These are phyloP conservation scores for Lepidium didymum DNA, from an alignment of 345 rosid genomes.

Conservation along the genomic window DNA sequence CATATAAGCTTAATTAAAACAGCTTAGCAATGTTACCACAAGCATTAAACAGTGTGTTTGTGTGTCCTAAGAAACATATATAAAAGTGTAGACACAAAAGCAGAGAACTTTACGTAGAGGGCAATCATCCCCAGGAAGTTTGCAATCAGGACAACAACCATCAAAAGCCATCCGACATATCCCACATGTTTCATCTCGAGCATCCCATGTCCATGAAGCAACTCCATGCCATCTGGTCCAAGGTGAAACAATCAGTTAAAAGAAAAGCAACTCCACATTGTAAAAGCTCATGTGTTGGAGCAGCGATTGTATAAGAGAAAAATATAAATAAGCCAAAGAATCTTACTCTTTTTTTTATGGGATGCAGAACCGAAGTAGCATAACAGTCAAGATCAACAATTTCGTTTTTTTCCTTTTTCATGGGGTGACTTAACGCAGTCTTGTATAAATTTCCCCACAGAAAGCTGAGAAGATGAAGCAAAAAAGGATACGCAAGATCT, in stretches of 20 bases:
- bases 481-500: slow-evolving; percentile 60
- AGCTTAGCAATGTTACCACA: background rate
- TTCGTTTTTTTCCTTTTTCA: background rate
- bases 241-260: background rate
- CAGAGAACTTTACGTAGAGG: slow-evolving; percentile 54
- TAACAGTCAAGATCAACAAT: slow-evolving; percentile 28
- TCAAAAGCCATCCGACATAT: slow-evolving; percentile 95
- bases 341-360: slow-evolving; percentile 29
- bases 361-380: background rate
- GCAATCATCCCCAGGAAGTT: slow-evolving; percentile 87
- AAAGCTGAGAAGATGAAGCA: slow-evolving; percentile 3
- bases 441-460: background rate
- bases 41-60: background rate
- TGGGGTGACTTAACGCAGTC: background rate
- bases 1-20: background rate
- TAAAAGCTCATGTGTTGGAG: slow-evolving; percentile 1
- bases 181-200: slow-evolving; percentile 93
- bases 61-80: background rate
- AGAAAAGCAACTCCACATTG: background rate
- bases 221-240: slow-evolving; percentile 83
- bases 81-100: background rate
- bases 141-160: slow-evolving; percentile 93
- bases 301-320: background rate
- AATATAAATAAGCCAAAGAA: background rate
- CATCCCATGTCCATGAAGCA: slow-evolving; percentile 98